phyloP scores from a whole-genome alignment of 1,284 basidiomycete species.

The Naganishia sp. region DNA sequence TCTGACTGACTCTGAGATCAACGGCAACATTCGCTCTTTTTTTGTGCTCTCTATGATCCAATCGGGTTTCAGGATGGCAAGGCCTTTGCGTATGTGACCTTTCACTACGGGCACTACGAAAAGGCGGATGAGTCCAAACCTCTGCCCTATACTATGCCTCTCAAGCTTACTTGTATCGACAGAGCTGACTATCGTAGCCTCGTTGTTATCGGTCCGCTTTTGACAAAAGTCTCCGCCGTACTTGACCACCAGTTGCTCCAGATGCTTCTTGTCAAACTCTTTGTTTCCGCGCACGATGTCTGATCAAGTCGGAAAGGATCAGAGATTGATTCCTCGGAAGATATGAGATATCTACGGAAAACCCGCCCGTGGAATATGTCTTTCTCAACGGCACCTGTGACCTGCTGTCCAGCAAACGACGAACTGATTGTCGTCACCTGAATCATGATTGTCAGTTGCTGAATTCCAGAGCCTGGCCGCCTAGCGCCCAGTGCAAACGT shows the following conservation, averaged over 20 bases:
- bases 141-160: no score
- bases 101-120: constrained; percentile 56
- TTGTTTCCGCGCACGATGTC: constrained; percentile 66
- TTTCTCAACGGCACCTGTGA: constrained; percentile 64
- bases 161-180: constrained; percentile 11
- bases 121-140: constrained; percentile 34
- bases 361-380: constrained; percentile 70
- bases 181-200: constrained; percentile 37
- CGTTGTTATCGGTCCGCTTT: constrained; percentile 38
- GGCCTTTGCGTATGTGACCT: constrained; percentile 60
- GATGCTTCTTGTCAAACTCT: constrained; percentile 41
- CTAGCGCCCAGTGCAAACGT: neutral
- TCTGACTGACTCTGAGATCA: constrained; percentile 64
- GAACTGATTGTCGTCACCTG: constrained; percentile 25
- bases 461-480: no score
- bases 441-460: neutral
- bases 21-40: constrained; percentile 60
- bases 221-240: constrained; percentile 75
- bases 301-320: constrained; percentile 42
- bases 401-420: constrained; percentile 57
- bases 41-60: constrained; percentile 81
- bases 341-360: constrained; percentile 65
- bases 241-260: constrained; percentile 61
- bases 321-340: no score
- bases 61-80: constrained; percentile 64